A percentile compares a stretch with the other conserved stretches of the same genome.
These are phyloP conservation scores for Ustilago hordei DNA, from an alignment of 1,284 basidiomycete genomes.

Conservation along the genomic window DNA sequence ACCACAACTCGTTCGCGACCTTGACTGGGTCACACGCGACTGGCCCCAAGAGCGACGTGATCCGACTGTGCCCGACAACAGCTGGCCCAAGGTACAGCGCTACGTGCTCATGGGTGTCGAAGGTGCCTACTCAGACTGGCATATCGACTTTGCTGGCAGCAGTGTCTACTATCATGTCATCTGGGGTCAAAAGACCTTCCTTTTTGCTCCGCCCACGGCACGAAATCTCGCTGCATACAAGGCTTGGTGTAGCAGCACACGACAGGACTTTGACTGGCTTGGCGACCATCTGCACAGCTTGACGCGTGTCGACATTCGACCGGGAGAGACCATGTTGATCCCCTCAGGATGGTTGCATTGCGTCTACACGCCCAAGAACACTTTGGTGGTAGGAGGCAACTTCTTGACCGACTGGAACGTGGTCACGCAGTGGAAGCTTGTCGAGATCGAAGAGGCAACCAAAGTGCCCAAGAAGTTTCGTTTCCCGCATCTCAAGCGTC, in stretches of 20 bases:
- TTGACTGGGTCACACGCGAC: conserved; percentile 96
- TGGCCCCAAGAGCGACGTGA: conserved; percentile 76
- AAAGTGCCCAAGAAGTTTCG: conserved; percentile 94
- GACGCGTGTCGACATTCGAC: conserved; percentile 80
- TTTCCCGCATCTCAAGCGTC: conserved; percentile 76
- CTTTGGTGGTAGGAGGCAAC: conserved; percentile 96
- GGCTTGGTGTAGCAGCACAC: conserved; percentile 78
- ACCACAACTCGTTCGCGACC: conserved; percentile 78
- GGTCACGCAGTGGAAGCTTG: conserved; percentile 77
- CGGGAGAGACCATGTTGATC: conserved; percentile 87
- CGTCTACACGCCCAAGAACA: conserved; percentile 90
- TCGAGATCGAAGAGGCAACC: conserved; percentile 91
- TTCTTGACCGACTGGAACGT: conserved; percentile 70
- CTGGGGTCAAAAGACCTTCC: conserved; percentile 79
- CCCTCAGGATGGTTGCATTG: conserved; percentile 90
- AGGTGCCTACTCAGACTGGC: conserved; percentile 81
- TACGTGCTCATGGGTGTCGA: conserved; percentile 93
- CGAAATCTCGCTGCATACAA: conserved; percentile 89
- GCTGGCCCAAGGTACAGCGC: conserved; percentile 91
- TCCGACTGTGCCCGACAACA: conserved; percentile 37
- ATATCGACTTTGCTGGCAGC: conserved; percentile 61
- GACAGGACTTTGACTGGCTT: conserved; percentile 88
- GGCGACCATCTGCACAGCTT: conserved; percentile 91
- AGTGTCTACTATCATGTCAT: conserved; percentile 47
- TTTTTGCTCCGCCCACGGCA: conserved; percentile 87